Base-by-base conservation (phyloP, 441 rosid species). In the Eutrema salsugineum region DNA sequence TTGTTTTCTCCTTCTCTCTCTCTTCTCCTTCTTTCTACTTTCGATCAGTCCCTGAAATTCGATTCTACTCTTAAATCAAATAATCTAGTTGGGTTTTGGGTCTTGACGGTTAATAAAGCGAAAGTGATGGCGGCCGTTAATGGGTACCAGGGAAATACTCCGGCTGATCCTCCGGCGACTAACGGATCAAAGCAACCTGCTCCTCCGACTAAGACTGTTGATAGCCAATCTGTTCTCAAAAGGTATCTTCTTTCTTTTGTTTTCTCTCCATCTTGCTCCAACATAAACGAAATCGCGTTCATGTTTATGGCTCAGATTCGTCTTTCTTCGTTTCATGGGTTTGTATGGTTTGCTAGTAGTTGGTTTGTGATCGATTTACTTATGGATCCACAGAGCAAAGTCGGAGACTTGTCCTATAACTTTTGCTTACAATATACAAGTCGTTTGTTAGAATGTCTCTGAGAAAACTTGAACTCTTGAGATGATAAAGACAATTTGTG, bases 211-310 rank as follows among this genome's bases (percentile, higher is more conserved):
- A 91, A 87, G 77, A 77, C 71, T 36, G 88, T 80, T 35, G 97
- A 94, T 63, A 74, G 89, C 15, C 96, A 88, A 71, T 88, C 97
- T 42, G 97, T 91, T 62, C 88, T 91, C 58, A 94, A 85, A 79
- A 83, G 95, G 98, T 91, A 4, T 22, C 15, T 38, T 54, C 60
- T 49, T 33, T 35, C 39, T 3, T 8, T 44, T 4, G 7, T 62
- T 54, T 35, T 8, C 24, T 8, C 24, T 35, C 36, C 0, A 20
- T 68, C 56, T 42, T 60, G 8, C 20, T 11, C 5, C 8, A 39
- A 10, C 46, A 9, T 22, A 10, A 19, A 53, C 15, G 27, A n/a
- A 39, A 24, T 11, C 43, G 38, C 30, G 8, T 60, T 36, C 3
- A 17, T 16, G 11, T 20, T 38, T 22, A 16, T 58, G 15, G 16